phyloP scores from a whole-genome alignment of 805 yeast genomes.

The Gaillardinia entomophila region DNA sequence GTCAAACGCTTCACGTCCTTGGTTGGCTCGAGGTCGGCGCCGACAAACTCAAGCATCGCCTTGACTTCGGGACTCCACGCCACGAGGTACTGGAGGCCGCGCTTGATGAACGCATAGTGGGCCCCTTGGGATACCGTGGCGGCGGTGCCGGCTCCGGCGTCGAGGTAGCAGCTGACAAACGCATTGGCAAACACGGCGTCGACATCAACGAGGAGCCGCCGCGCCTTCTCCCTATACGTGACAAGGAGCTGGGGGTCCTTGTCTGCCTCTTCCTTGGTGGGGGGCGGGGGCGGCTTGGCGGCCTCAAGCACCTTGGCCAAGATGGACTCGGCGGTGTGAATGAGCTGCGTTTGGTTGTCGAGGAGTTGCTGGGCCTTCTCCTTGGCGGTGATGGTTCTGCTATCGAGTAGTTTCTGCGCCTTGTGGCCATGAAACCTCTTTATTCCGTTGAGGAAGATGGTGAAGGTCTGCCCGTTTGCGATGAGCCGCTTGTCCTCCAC shows the following conservation, averaged over 20 bases:
- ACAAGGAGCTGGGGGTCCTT: conserved; percentile 11
- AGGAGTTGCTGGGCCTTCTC: conserved; percentile 18
- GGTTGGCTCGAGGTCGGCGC: conserved; percentile 1
- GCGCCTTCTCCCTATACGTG: conserved; percentile 10
- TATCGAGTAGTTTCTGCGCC: conserved; percentile 9
- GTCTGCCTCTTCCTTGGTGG: conserved; percentile 19
- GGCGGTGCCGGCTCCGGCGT: conserved; percentile 22
- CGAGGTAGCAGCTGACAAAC: conserved; percentile 24
- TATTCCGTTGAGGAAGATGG: conserved; percentile 33
- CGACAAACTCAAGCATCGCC: conserved; percentile 8
- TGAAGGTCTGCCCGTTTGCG: conserved; percentile 33
- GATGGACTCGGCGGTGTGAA: conserved; percentile 20
- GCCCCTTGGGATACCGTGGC: conserved; percentile 13
- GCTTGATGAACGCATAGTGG: conserved; percentile 24
- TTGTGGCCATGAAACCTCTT: conserved; percentile 12
- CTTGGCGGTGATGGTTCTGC: conserved; percentile 8
- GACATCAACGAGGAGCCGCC: conserved; percentile 18
- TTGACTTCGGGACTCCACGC: conserved; percentile 32
- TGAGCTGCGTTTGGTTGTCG: conserved; percentile 22
- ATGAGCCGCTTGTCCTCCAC: conserved; percentile 9
- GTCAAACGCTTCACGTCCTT: conserved; percentile 4
- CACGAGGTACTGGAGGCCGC: conserved; percentile 23
- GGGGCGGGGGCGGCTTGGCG: conserved; percentile 32
- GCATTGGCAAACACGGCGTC: conserved; percentile 27
- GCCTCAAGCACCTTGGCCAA: conserved; percentile 18